Evolutionary conservation across 805 yeast species (phyloP).

Genomic region (Lipomyces yamanashiensis): DNA sequence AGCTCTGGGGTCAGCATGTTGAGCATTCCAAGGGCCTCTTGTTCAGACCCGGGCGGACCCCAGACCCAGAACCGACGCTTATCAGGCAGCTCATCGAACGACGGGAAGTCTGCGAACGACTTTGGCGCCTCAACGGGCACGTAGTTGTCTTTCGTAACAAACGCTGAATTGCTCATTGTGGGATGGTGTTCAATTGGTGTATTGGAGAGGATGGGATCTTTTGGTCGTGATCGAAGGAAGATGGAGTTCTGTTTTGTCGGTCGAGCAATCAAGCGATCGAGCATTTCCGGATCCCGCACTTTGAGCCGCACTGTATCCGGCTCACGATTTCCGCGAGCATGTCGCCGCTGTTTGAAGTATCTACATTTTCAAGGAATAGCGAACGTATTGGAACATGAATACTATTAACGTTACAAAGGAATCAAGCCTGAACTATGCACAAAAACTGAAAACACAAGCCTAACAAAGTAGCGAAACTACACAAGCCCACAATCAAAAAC

Average conservation of each 20-base stretch:
- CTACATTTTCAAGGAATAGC: no score
- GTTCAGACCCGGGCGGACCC: conserved; percentile 42
- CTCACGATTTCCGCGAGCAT: not conserved
- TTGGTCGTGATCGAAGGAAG: not conserved
- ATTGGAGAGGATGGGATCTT: not conserved
- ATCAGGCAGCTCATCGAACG: conserved; percentile 38
- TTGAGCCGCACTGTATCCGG: not conserved
- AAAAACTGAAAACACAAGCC: not conserved
- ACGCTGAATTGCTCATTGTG: not conserved
- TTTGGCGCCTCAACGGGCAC: conserved; percentile 18
- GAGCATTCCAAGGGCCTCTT: conserved; percentile 41
- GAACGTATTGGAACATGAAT: no score
- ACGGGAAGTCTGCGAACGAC: conserved; percentile 36
- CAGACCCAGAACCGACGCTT: conserved; percentile 42
- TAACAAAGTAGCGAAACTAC: not conserved
- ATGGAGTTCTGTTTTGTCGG: not conserved
- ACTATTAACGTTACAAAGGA: no score
- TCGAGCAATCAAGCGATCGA: not conserved
- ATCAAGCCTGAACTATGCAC: not conserved
- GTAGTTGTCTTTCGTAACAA: conserved; percentile 17
- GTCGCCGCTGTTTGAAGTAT: no score
- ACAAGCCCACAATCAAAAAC: no score
- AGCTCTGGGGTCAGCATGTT: conserved; percentile 38
- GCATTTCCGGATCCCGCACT: not conserved
- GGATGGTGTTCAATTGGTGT: not conserved